A percentile compares a stretch with the other conserved stretches of the same genome.
Evolutionary conservation across 805 yeast species (phyloP).

Genomic region (Schwanniomyces pseudopolymorphus): DNA sequence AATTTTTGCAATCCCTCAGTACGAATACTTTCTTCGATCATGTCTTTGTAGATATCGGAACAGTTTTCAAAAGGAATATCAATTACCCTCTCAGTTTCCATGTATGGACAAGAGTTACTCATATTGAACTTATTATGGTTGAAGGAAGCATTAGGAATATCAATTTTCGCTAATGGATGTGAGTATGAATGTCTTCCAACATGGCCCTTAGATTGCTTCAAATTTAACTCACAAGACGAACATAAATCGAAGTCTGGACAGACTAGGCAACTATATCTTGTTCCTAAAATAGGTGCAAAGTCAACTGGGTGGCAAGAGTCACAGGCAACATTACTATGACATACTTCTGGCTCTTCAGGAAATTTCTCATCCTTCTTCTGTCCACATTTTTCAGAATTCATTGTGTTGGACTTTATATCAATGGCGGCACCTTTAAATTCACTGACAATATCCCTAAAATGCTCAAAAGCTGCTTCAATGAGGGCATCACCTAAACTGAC

Average conservation of each 20-base stretch:
- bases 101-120: background rate
- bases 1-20: constrained; percentile 17
- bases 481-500: constrained; percentile 23
- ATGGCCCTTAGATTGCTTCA: constrained; percentile 9
- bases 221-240: constrained; percentile 28
- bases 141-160: constrained; percentile 11
- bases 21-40: constrained; percentile 15
- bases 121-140: background rate
- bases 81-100: constrained; percentile 13
- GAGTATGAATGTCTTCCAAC: constrained; percentile 19
- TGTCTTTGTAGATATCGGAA: constrained; percentile 11
- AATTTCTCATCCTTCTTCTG: background rate
- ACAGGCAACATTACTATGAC: constrained; percentile 29
- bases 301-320: constrained; percentile 32
- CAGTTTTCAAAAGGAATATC: constrained; percentile 27
- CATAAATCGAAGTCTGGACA: constrained; percentile 58
- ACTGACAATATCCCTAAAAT: constrained; percentile 18
- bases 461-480: constrained; percentile 28
- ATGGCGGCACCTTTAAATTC: constrained; percentile 4
- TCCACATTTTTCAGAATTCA: background rate
- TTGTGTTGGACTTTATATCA: background rate
- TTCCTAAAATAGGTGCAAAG: constrained; percentile 42
- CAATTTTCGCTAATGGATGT: constrained; percentile 33
- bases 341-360: background rate
- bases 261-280: constrained; percentile 50